Conservation (phyloP, 257 asterid genomes). For the Lithospermum erythrorhizon region DNA sequence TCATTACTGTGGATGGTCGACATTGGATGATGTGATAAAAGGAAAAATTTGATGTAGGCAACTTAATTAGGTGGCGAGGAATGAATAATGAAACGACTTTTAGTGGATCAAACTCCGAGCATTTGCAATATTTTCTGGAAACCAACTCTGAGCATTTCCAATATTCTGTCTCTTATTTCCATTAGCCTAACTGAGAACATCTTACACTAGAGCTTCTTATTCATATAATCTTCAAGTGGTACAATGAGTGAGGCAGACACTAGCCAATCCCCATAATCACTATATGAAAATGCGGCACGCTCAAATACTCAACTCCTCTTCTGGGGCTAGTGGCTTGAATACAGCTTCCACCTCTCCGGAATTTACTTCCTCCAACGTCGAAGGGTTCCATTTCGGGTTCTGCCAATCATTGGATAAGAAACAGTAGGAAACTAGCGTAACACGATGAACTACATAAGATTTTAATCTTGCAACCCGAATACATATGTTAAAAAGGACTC, state of each 20-base stretch:
- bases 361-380: slow-evolving; percentile 62
- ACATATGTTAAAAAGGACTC: no score
- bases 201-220: background rate
- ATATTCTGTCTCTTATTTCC: background rate
- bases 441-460: background rate
- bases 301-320: slow-evolving; percentile 55
- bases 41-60: no score
- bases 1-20: no score
- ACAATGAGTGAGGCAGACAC: background rate
- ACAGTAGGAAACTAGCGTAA: background rate
- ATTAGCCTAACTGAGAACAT: background rate
- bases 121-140: no score
- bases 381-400: slow-evolving; percentile 90
- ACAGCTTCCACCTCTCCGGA: slow-evolving; percentile 55
- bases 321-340: slow-evolving; percentile 53
- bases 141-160: no score
- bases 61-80: no score
- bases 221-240: background rate
- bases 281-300: background rate
- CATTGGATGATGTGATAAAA: no score
- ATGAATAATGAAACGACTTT: no score
- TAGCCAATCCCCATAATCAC: no score
- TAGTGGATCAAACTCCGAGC: no score
- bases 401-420: slow-evolving; percentile 17
- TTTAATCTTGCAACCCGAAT: no score